Evolutionary conservation across 805 yeast genomes (phyloP), one percentile per base, ranked within the genome.

Genomic region (Danielia oregonensis): DNA sequence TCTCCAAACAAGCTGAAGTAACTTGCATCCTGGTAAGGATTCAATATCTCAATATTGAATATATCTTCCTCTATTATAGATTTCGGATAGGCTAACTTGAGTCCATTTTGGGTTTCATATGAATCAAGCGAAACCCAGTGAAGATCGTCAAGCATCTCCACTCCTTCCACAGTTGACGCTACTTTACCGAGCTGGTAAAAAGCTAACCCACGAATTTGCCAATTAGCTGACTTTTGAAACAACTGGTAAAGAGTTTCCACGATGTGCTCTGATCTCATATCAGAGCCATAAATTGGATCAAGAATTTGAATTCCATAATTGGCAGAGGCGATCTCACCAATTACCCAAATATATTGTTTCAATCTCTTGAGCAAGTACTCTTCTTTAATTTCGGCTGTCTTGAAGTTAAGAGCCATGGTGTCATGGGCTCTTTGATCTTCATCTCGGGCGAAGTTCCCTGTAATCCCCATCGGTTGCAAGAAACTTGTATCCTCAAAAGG

Each of bases 291-390:
- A 28, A 56, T 39, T 3, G 68, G 63, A 34, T 62, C 68, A 6
- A 68, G 42, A 6, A 66, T 42, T 34, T 63, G 68, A 15, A 83
- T 78, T 0, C 97, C 97, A 33, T 71, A 61, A 7, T 73, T 72
- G 1, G 87, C 75, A 1, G 88, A 75, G 2, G 89, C 89, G 19
- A 89, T 78, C 48, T 81, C 79, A 0, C 96, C 97, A 22, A 86
- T 68, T 2, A 94, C 80, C 97, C 97, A 91, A 23, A 91, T 49
- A 22, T 82, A 76, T 8, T 89, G 85, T 51, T 86, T 86, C 17
- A 91, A 56, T 42, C 70, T 71, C 12, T 33, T 39, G 12, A 48
- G 19, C 12, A 35, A 29, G 21, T 36, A 39, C 13, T 60, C 58
- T 5, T 68, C 66, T 4, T 61, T 62, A 14, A 61, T 68, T 5